Conservation (phyloP, 306 rosid genomes). For the Castanea sativa region DNA sequence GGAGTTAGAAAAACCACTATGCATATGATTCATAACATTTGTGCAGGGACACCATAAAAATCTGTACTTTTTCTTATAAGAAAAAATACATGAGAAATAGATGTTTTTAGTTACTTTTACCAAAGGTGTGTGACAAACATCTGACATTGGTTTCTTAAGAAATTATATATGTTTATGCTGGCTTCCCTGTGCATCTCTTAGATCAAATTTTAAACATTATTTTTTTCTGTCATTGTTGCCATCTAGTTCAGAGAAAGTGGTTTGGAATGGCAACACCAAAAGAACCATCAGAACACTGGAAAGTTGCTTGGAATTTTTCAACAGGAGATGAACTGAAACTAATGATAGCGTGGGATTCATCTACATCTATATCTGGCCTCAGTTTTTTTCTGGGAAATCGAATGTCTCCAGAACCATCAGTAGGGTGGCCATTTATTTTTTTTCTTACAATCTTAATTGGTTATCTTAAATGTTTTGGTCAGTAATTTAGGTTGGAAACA, state of each 20-base stretch:
- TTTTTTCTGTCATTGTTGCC: slow-evolving; percentile 34
- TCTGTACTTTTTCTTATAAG: background rate
- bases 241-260: slow-evolving; percentile 90
- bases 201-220: slow-evolving; percentile 29
- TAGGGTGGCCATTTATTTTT: slow-evolving; percentile 25
- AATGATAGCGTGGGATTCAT: slow-evolving; percentile 54
- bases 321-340: slow-evolving; percentile 64
- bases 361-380: slow-evolving; percentile 49
- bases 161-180: background rate
- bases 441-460: background rate
- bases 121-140: background rate
- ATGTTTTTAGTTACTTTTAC: too few relatives aligned
- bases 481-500: slow-evolving; percentile 1
- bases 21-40: background rate
- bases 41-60: background rate
- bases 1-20: too few relatives aligned
- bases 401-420: slow-evolving; percentile 57
- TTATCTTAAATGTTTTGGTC: background rate
- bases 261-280: slow-evolving; percentile 80
- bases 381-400: slow-evolving; percentile 52
- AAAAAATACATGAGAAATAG: background rate
- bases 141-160: background rate
- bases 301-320: slow-evolving; percentile 73
- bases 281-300: slow-evolving; percentile 62
- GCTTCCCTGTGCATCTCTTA: slow-evolving; percentile 1